Base-by-base conservation (phyloP, 2,329 filamentous ascomycete species). In the Cryphonectria japonica region DNA sequence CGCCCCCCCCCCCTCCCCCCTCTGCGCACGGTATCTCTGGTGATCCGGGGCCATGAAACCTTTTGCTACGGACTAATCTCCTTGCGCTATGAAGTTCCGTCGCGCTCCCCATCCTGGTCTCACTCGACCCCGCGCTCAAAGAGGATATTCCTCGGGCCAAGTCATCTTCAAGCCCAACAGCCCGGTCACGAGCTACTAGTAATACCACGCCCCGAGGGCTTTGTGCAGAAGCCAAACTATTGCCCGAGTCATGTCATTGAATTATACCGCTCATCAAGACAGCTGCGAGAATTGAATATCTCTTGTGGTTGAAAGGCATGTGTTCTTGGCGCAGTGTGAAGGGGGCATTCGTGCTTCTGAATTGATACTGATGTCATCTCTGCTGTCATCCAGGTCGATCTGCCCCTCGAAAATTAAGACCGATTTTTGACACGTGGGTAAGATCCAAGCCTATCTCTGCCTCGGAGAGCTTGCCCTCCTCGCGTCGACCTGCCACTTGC, bases 1-100 rank as follows among this genome's bases (percentile, higher is more conserved):
- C n/a, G 14, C 41, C 13, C 26, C n/a, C 26, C n/a, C 26, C 41
- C 13, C 26, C 19, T 6, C 41, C 63, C 29, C 37, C 59, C 43
- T 26, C 34, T 46, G 50, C 65, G 69, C 66, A 68, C 65, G 64
- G 64, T 64, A 61, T 64, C 60, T 64, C 16, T 68, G 13, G 50
- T 61, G 59, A 60, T 46, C 65, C 65, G 65, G 39, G 65, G 41
- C 63, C 52, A 68, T 70, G 69, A 70, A 70, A 70, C 69, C 62
- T 61, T 41, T 39, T 39, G 61, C 63, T 66, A 54, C 59, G 41
- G 57, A 59, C n/a, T 59, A 62, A 46, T 43, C 57, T 54, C 19
- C 43, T 32, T 37, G 46, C 67, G 37, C 46, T 29, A 50, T 11
- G 46, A 60, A 26, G 57, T 6, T 43, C 26, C 6, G 22, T 46